These are phyloP conservation scores for Pseudoturritis turrita DNA, from an alignment of 345 rosid species.

Conservation along the genomic window DNA sequence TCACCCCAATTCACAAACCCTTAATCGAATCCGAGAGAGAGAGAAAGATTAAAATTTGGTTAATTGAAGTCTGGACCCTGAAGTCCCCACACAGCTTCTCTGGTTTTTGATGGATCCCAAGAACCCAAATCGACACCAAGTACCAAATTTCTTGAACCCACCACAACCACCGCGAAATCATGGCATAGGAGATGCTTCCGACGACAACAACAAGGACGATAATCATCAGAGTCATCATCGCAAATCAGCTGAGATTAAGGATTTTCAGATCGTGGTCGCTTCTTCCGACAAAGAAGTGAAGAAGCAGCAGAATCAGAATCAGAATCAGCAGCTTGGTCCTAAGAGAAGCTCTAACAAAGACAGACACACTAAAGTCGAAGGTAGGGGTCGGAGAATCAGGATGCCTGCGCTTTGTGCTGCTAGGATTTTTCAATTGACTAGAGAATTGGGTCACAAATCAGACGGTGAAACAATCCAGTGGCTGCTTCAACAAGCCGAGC, in stretches of 20 bases:
- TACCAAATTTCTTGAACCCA: slow-evolving; percentile 60
- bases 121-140: slow-evolving; percentile 37
- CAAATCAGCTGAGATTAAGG: slow-evolving; percentile 63
- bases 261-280: slow-evolving; percentile 66
- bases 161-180: slow-evolving; percentile 37
- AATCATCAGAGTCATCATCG: neutral
- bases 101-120: slow-evolving; percentile 37
- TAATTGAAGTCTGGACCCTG: slow-evolving; percentile 30
- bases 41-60: slow-evolving; percentile 3
- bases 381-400: slow-evolving; percentile 89
- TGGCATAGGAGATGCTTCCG: slow-evolving; percentile 23
- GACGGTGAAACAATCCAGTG: slow-evolving; percentile 98
- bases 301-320: slow-evolving; percentile 33
- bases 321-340: slow-evolving; percentile 59
- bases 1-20: slow-evolving; percentile 31
- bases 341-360: slow-evolving; percentile 93
- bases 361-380: slow-evolving; percentile 95
- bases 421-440: slow-evolving; percentile 90
- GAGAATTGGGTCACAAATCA: slow-evolving; percentile 96
- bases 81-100: slow-evolving; percentile 35
- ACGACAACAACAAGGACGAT: slow-evolving; percentile 23
- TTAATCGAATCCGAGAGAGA: slow-evolving; percentile 16
- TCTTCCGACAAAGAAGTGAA: slow-evolving; percentile 54
- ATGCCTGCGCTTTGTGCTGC: slow-evolving; percentile 99
- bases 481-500: slow-evolving; percentile 92